Base-by-base conservation (phyloP, 495 filamentous ascomycete species). In the Penicillium daleae region DNA sequence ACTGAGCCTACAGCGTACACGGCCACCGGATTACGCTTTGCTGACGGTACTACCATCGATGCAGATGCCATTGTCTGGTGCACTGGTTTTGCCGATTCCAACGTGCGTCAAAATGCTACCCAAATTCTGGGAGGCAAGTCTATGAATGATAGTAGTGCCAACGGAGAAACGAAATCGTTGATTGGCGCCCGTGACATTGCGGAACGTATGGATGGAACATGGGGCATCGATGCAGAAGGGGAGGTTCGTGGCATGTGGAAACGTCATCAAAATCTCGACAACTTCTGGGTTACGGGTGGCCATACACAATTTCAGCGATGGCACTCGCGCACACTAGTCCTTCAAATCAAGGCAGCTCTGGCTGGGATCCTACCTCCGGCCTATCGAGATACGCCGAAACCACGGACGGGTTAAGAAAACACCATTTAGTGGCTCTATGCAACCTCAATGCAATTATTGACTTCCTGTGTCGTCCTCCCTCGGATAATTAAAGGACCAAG, bases 221-320 rank as follows among this genome's bases (percentile, higher is more conserved):
- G 72, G 72, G 68, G 74, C 1, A 19, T 80, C 6, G 74, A 80
- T 62, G 57, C 15, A 2, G 77, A 80, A 56, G 78, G 78, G 15
- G 77, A 80, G 51, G 27, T 80, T 6, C 64, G 69, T 7, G 77
- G 74, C 1, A 63, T 74, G 66, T 77, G 71, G 62, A 78, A 76
- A 66, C 67, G 73, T 9, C 71, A 74, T 13, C 13, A 22, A 29
- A 65, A 65, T 7, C 66, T 75, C 49, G 74, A 77, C 0, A 69
- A 69, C 21, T 66, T 80, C 42, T 78, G 74, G 73, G 66, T 74
- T 24, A 72, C 70, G 63, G 78, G 78, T n/a, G 76, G 75, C 74
- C 4, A 39, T 39, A 39, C 35, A 15, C 66, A 72, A 24, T 68
- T 71, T 44, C 66, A 69, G 7, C 63, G 75, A 13, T 78, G 68